Percentiles rank a stretch among this genome's conserved stretches.
phyloP scores from a whole-genome alignment of 768 basidiomycete genomes.

The Russula olivacea region DNA sequence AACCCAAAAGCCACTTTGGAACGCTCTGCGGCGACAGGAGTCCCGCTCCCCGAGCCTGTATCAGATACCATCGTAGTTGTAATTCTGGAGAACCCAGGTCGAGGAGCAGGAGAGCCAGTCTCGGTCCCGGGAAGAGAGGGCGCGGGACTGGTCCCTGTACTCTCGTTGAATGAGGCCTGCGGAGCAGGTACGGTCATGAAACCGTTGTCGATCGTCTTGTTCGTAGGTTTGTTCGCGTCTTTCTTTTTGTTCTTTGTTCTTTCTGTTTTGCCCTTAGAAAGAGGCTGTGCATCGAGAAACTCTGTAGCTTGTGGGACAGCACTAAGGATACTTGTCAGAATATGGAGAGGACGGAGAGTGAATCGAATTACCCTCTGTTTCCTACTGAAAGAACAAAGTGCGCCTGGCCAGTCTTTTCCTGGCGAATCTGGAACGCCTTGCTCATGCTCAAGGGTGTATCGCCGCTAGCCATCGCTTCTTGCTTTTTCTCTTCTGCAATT shows the following conservation, averaged over 20 bases:
- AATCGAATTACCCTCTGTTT: constrained; percentile 69
- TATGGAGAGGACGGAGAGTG: neutral
- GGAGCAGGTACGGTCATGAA: constrained; percentile 73
- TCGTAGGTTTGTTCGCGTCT: constrained; percentile 48
- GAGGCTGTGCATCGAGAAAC: constrained; percentile 72
- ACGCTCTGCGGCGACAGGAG: constrained; percentile 58
- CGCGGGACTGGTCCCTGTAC: constrained; percentile 38
- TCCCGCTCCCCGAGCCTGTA: constrained; percentile 39
- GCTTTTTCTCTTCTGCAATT: constrained; percentile 96
- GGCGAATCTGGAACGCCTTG: constrained; percentile 85
- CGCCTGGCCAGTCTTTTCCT: constrained; percentile 91
- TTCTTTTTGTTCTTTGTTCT: constrained; percentile 78
- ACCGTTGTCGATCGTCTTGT: constrained; percentile 47
- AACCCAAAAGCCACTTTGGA: constrained; percentile 74
- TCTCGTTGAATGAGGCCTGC: constrained; percentile 36
- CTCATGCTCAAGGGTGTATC: constrained; percentile 97
- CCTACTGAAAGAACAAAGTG: constrained; percentile 95
- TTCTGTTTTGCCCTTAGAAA: constrained; percentile 80
- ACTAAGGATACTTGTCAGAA: constrained; percentile 36
- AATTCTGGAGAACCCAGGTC: constrained; percentile 74
- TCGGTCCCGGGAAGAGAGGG: constrained; percentile 34
- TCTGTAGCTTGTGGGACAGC: constrained; percentile 83
- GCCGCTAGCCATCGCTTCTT: constrained; percentile 87
- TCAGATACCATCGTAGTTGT: constrained; percentile 50
- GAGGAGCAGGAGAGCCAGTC: constrained; percentile 59